These are phyloP conservation scores for Euphorbia pulcherrima DNA, from an alignment of 345 rosid species.

Conservation along the genomic window DNA sequence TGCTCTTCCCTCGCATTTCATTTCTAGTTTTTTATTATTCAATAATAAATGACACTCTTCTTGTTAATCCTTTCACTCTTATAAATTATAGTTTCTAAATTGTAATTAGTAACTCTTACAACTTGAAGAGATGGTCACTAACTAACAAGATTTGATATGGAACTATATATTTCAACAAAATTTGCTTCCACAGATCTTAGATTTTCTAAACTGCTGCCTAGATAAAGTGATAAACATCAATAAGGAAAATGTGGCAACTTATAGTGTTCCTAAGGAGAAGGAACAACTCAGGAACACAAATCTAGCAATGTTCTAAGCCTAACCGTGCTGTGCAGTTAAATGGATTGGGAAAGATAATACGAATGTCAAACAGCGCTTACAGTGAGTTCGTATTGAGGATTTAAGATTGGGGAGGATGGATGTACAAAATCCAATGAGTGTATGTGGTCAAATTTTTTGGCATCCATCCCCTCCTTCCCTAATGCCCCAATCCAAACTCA, in stretches of 20 bases:
- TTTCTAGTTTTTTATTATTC: neutral
- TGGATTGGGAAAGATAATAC: neutral
- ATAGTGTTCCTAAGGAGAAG: neutral
- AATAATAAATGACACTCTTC: neutral
- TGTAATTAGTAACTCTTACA: neutral
- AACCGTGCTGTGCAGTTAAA: neutral
- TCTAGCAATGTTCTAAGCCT: neutral
- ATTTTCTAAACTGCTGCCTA: neutral
- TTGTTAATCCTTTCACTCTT: neutral
- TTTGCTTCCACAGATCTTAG: neutral
- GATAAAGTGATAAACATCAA: neutral
- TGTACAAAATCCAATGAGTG: too few relatives aligned
- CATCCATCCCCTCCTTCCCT: too few relatives aligned
- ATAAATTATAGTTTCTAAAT: neutral
- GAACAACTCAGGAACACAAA: neutral
- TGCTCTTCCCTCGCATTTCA: neutral
- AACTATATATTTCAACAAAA: neutral
- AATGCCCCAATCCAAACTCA: too few relatives aligned
- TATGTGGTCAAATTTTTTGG: too few relatives aligned
- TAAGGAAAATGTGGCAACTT: neutral
- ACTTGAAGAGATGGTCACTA: neutral
- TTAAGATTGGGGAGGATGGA: too few relatives aligned
- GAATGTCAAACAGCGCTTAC: neutral
- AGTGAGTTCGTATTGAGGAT: too few relatives aligned
- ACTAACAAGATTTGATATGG: neutral